Base-by-base conservation (phyloP, 106 monocot species). In the Xerophyta viscosa region DNA sequence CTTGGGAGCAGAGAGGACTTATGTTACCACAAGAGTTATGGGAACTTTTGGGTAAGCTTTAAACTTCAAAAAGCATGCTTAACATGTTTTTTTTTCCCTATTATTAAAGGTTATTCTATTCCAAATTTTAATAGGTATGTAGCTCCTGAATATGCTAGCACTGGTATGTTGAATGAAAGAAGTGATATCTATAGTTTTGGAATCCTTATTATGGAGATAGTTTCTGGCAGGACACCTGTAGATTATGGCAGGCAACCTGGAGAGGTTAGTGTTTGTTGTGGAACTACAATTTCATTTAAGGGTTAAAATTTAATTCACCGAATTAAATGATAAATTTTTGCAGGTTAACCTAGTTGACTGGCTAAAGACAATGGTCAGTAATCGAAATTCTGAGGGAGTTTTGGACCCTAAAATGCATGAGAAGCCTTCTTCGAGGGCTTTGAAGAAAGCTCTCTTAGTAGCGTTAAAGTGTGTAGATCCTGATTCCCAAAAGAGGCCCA, bases 331-430 rank as follows among this genome's bases (percentile, higher is more conserved):
- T 12, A 12, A 39, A 12, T n/a, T 20, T 23, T 25, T 62, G 24
- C 55, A 74, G 74, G 74, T 74, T 17, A 74, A 74, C 48, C 52
- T 74, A 20, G 74, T 74, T 47, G 74, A 74, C 19, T 74, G 74
- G 74, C 62, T 74, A 24, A 74, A 74, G 48, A 57, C 48, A 48
- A 74, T 74, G 74, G 67, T 74, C 3, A 62, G 47, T 0, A 62
- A 50, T 46, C 52, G 74, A 22, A 54, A 48, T 4, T 67, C 74
- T 14, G 74, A 74, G 28, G 74, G 62, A 61, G 74, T 74, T 37
- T 39, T 74, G 41, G 74, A 74, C 26, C 67, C 74, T 37, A 74
- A 56, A 26, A 20, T 74, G 24, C 45, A 54, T 67, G 56, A 31
- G 28, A 74, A 67, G 24, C 74, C 74, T 21, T 41, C 67, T 18